Evolutionary conservation across 768 basidiomycete species (phyloP), one percentile per base, ranked within the genome.

Genomic region (Boletellus sp.): DNA sequence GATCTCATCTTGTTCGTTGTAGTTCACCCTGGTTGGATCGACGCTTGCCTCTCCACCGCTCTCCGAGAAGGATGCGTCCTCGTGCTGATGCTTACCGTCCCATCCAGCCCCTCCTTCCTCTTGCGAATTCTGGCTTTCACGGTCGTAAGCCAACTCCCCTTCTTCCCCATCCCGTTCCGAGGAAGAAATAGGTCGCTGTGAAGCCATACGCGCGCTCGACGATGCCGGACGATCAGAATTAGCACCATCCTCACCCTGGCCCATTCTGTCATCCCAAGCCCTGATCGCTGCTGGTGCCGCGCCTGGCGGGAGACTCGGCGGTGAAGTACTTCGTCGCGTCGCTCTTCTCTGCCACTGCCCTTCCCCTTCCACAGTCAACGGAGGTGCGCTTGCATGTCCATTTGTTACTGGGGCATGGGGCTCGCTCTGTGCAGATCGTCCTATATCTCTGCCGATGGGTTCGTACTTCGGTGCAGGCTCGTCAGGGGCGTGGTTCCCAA

Each of bases 251-350:
- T 62, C 64, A 61, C 64, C 60, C 55, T 64, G 65, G 46, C 61
- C 67, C 50, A 65, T 52, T 64, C 63, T 65, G 47, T 66, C 66
- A 52, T 70, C 70, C 54, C 70, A 71, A 41, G 65, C 65, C 52
- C 65, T 72, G 65, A 53, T 69, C 56, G 50, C 55, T 43, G 69
- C 55, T 56, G 69, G 67, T 23, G 72, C 74, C 15, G 75, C 74
- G 26, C 74, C 75, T 11, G 72, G 71, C 5, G 78, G 74, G 15
- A 73, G 74, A 11, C 58, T 71, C n/a, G 64, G 65, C 6, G 72
- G 73, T 10, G 69, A 70, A 10, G 53, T 70, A 69, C 61, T 62
- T 32, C 64, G 61, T 53, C 64, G 51, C 13, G 58, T 54, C 16
- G 60, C 34, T 48, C 58, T 67, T 60, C 66, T 67, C 6, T 50